A percentile compares a stretch with the other conserved stretches of the same genome.
These are phyloP conservation scores for Phaeolepiota aurea DNA, from an alignment of 768 basidiomycete genomes.

Conservation along the genomic window DNA sequence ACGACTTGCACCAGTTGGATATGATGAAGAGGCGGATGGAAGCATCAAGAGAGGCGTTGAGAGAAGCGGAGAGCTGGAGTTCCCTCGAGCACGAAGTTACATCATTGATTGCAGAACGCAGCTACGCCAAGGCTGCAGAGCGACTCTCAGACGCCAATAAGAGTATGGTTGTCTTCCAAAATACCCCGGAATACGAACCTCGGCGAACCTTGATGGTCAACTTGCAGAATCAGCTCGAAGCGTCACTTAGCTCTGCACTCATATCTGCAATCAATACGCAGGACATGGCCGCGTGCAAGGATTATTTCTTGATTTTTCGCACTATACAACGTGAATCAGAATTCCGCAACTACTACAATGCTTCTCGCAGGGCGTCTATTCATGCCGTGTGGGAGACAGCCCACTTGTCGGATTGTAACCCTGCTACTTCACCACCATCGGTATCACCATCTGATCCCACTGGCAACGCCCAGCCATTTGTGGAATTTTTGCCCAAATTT, in stretches of 20 bases:
- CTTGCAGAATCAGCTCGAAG: conserved; percentile 93
- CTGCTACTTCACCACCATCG: conserved; percentile 5
- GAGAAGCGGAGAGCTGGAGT: conserved; percentile 96
- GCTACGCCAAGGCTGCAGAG: conserved; percentile 86
- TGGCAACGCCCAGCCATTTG: conserved; percentile 32
- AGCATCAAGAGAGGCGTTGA: conserved; percentile 77
- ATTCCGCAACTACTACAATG: conserved; percentile 92
- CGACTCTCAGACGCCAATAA: conserved; percentile 83
- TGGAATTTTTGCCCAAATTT: conserved; percentile 67
- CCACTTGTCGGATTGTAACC: conserved; percentile 42
- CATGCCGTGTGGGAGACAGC: conserved; percentile 64
- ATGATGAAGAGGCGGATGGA: conserved; percentile 83
- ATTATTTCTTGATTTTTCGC: conserved; percentile 80
- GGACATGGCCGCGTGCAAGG: conserved; percentile 66
- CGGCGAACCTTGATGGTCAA: conserved; percentile 82
- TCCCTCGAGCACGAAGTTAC: conserved; percentile 91
- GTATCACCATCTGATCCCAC: conserved; percentile 9
- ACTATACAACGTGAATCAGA: conserved; percentile 89
- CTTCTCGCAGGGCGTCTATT: conserved; percentile 60
- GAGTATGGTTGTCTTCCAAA: conserved; percentile 88
- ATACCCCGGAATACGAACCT: conserved; percentile 85
- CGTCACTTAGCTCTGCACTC: conserved; percentile 82
- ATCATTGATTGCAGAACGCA: conserved; percentile 67
- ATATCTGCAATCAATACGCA: conserved; percentile 78
- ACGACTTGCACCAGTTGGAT: conserved; percentile 75